Conservation (phyloP, 2,329 filamentous ascomycete genomes). For the Cordyceps cateniannulata region DNA sequence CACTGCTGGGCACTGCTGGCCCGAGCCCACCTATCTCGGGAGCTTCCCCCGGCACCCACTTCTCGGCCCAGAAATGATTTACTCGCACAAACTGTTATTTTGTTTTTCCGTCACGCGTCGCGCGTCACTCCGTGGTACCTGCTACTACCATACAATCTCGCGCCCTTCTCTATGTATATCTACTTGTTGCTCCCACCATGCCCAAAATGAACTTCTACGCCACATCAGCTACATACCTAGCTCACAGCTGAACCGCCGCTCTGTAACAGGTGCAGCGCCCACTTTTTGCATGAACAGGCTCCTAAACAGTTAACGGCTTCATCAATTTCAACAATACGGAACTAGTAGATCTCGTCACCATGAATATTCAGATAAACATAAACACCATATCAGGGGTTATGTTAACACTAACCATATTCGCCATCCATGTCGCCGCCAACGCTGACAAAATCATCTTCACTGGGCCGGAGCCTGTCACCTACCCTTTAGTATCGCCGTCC, state of each 20-base stretch:
- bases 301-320: not conserved
- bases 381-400: not conserved
- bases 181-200: not conserved
- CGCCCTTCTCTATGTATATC: not conserved
- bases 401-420: conserved; percentile 13
- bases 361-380: not conserved
- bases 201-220: not conserved
- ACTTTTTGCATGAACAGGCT: not conserved
- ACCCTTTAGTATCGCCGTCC: conserved; percentile 36
- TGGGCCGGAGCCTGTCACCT: conserved; percentile 52
- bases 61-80: not conserved
- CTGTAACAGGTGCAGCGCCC: not conserved
- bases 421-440: conserved; percentile 50
- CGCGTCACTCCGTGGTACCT: conserved; percentile 8
- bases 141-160: not conserved
- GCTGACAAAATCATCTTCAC: conserved; percentile 88
- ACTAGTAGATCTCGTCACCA: not conserved
- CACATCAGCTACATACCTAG: not conserved
- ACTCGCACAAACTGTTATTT: conserved; percentile 4
- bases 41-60: conserved; percentile 11
- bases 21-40: conserved; percentile 10
- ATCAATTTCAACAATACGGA: not conserved
- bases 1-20: not conserved
- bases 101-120: conserved; percentile 7
- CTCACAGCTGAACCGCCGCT: not conserved